Evolutionary conservation across 2,329 filamentous ascomycete genomes (phyloP), one percentile per base, ranked within the genome.

Genomic region (Alternaria novae-zelandiae): DNA sequence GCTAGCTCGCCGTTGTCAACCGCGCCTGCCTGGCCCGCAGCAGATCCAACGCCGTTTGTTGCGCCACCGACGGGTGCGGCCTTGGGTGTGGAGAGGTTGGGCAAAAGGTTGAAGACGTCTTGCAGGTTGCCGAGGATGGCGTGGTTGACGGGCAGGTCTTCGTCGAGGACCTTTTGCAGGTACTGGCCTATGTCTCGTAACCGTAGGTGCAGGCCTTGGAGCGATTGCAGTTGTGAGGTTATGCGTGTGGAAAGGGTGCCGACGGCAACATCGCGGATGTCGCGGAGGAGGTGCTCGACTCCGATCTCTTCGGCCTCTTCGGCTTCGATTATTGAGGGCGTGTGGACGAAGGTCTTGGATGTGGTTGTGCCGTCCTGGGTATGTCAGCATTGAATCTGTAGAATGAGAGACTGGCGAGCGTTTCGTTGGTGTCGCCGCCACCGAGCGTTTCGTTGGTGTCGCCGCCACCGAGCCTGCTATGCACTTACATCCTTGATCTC

Each of bases 271-370:
- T 99, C 96, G 72, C 96, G 93, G 79, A 99, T 99, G 81, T 99
- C 96, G 82, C 96, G 91, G 78, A 99, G 89, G 63, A 99, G 88
- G 81, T 99, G 96, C 84, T 99, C 96, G 63, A 99, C 96, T 72
- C 96, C 96, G 73, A 99, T 99, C 82, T 99, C 96, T 83, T 99
- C 96, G 65, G 96, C 96, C 83, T 99, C 96, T 82, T 99, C 96
- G 49, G 96, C 96, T 83, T 99, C 96, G 83, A 99, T 99, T 80
- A 96, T 96, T 53, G 94, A 97, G 23, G 96, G 96, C 9, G 94
- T 99, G 82, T 99, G 96, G 72, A 99, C 96, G 78, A 99, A 99
- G 46, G 96, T 99, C 84, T 96, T 96, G 68, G 93, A 90, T 61
- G 96, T 97, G 26, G 95, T 97, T 66, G 96, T 98, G 79, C 96